Evolutionary conservation across 352 stramenopile species (phyloP).

Genomic region (Pythium rhizo-oryzae): DNA sequence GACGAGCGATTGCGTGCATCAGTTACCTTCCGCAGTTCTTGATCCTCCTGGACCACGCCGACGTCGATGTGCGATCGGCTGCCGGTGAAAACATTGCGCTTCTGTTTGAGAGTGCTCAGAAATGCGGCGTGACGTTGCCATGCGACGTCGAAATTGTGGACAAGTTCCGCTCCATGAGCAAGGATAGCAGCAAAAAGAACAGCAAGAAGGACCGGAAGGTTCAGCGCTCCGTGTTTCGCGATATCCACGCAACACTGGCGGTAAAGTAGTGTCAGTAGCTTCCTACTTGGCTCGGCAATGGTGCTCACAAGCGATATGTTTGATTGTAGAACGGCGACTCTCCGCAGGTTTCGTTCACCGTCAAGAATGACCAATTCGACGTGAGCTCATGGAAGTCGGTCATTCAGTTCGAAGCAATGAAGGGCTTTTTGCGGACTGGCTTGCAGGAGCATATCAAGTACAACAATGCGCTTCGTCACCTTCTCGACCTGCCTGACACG

Average conservation of each 20-base stretch:
- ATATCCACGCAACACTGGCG: conserved; percentile 78
- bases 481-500: conserved; percentile 79
- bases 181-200: conserved; percentile 90
- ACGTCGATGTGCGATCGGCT: conserved; percentile 80
- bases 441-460: conserved; percentile 89
- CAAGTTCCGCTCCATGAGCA: conserved; percentile 79
- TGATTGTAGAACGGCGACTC: conserved; percentile 70
- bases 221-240: conserved; percentile 82
- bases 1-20: background rate
- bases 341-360: conserved; percentile 72
- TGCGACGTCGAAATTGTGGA: conserved; percentile 73
- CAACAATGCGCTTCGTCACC: conserved; percentile 79
- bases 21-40: conserved; percentile 77
- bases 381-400: conserved; percentile 81
- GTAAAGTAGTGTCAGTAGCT: conserved; percentile 29
- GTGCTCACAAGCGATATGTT: background rate
- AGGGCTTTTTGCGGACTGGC: conserved; percentile 67
- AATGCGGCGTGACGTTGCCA: conserved; percentile 47
- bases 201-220: conserved; percentile 90
- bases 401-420: conserved; percentile 84
- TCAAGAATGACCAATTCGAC: conserved; percentile 77
- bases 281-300: background rate
- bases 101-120: conserved; percentile 69
- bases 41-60: conserved; percentile 69
- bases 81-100: conserved; percentile 88